These are phyloP conservation scores for Candida mesenterica DNA, from an alignment of 1,139 yeast genomes.

Conservation along the genomic window DNA sequence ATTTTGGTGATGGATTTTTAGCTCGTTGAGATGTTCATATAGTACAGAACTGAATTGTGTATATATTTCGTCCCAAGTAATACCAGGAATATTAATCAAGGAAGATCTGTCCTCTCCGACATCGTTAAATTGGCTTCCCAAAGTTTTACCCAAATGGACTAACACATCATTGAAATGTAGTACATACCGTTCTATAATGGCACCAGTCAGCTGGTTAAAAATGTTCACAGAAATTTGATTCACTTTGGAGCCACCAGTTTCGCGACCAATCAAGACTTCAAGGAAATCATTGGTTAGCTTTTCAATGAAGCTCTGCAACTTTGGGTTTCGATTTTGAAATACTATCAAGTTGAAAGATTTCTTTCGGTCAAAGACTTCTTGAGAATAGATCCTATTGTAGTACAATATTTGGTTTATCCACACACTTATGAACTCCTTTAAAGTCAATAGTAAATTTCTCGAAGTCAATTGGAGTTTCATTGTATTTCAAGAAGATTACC, in stretches of 20 bases:
- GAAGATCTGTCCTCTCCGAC: conserved; percentile 15
- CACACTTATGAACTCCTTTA: conserved; percentile 40
- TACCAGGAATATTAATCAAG: conserved; percentile 22
- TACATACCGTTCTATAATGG: conserved; percentile 24
- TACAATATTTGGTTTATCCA: conserved; percentile 49
- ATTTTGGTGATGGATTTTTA: conserved; percentile 10
- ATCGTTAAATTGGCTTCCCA: conserved; percentile 12
- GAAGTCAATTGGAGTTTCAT: conserved; percentile 10
- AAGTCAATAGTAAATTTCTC: conserved; percentile 27
- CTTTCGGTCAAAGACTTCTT: conserved; percentile 34
- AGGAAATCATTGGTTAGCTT: conserved; percentile 27
- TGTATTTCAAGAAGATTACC: neutral
- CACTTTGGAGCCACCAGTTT: conserved; percentile 13
- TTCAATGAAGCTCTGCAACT: conserved; percentile 36
- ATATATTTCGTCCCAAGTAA: conserved; percentile 36
- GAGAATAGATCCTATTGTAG: conserved; percentile 43
- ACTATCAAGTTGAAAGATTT: conserved; percentile 42
- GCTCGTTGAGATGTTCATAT: conserved; percentile 32
- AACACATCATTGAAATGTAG: conserved; percentile 30
- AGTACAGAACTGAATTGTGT: conserved; percentile 31
- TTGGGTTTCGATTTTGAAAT: conserved; percentile 43
- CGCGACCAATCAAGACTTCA: conserved; percentile 7
- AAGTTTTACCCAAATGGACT: conserved; percentile 17
- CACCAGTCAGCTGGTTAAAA: conserved; percentile 21
- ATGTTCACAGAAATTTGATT: conserved; percentile 25